Base-by-base conservation (phyloP, 2,329 filamentous ascomycete species). In the Chrysosporium queenslandicum region DNA sequence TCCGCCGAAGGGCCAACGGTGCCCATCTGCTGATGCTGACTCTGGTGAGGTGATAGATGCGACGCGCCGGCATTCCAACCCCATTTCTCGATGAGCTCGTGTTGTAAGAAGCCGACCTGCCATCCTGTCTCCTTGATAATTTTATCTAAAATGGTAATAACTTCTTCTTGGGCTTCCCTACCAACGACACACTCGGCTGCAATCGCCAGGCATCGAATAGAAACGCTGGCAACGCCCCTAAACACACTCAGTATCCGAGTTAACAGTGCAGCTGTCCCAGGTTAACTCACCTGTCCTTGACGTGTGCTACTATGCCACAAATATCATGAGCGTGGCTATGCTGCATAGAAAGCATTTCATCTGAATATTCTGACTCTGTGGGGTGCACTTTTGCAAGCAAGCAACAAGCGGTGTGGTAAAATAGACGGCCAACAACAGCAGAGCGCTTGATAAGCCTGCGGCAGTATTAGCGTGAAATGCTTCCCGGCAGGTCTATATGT, bases 331-430 rank as follows among this genome's bases (percentile, higher is more conserved):
- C 85, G 63, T 96, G 87, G 56, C 81, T 79, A 46, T 83, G 74
- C 60, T 86, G 82, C 62, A 86, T 77, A 3, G 77, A 74, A 43
- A 78, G 79, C 79, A 91, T 87, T 55, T 88, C 83, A 3, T 80
- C 73, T 2, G 76, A 75, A 16, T 74, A 73, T 34, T 80, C 75
- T 6, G 77, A 71, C 9, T 78, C 73, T 34, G 82, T 76, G 0
- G 90, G 90, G 64, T 95, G 85, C 20, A 83, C 83, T 59, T 91
- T 86, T 2, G 86, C 81, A 4, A 96, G 77, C 30, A 96, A 71
- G 57, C 86, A 85, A 70, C 91, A 84, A 20, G 86, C 83, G 0
- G 87, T 92, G 64, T 96, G 90, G 64, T 94, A 96, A 66, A 95
- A 89, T 7, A 96, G 75, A 43, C 87, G 81, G 3, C 86, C 87